Evolutionary conservation across 208 protist species (phyloP).

Genomic region (Borovskyia barvae): DNA sequence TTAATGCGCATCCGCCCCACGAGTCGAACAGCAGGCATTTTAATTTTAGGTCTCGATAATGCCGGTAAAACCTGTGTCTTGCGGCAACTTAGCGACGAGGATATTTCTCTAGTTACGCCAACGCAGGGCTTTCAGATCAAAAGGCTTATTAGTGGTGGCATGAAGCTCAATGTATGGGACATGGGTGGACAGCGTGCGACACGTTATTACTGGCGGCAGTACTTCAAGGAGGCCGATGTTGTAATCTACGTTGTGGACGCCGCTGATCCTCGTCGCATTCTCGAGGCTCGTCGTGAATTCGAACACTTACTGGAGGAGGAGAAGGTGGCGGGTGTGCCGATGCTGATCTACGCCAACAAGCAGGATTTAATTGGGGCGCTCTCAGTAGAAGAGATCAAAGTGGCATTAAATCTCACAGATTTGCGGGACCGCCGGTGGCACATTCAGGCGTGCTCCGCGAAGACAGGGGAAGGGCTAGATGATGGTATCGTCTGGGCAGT

Average conservation of each 20-base stretch:
- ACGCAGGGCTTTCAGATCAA: constrained; percentile 99
- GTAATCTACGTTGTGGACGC: constrained; percentile 95
- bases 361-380: constrained; percentile 93
- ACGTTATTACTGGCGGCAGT: constrained; percentile 97
- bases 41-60: constrained; percentile 97
- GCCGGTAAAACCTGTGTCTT: constrained; percentile 97
- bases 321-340: constrained; percentile 89
- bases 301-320: constrained; percentile 91
- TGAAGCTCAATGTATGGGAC: constrained; percentile 98
- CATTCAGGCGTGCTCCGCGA: constrained; percentile 93
- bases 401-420: constrained; percentile 68
- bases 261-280: constrained; percentile 82
- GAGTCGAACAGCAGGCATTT: constrained; percentile 81
- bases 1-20: constrained; percentile 80
- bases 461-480: constrained; percentile 89
- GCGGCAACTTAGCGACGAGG: constrained; percentile 91
- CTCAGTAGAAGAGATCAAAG: constrained; percentile 58
- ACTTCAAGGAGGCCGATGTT: constrained; percentile 93
- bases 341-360: constrained; percentile 98
- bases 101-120: constrained; percentile 91
- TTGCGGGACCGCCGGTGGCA: constrained; percentile 90
- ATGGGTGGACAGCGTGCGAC: constrained; percentile 95
- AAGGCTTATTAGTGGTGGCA: constrained; percentile 77
- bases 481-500: constrained; percentile 92
- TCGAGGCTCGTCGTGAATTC: constrained; percentile 91